These are phyloP conservation scores for Pythium insidiosum DNA, from an alignment of 352 stramenopile species.

Conservation along the genomic window DNA sequence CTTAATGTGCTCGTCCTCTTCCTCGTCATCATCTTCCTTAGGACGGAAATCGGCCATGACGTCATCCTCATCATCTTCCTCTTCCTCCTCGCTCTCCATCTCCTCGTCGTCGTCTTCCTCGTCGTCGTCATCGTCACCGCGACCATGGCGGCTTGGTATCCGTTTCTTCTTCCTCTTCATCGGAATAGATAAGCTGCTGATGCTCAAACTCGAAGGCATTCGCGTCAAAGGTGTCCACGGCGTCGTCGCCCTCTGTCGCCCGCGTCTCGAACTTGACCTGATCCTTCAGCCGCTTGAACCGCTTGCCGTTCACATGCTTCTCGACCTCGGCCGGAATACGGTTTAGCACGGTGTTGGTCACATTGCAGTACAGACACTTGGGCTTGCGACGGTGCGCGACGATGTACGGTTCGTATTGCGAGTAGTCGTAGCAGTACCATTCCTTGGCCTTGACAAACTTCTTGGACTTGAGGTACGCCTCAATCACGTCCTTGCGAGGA, in stretches of 20 bases:
- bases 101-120: too few relatives aligned
- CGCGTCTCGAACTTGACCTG: constrained; percentile 46
- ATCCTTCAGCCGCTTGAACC: constrained; percentile 74
- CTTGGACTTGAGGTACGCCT: constrained; percentile 64
- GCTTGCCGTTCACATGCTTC: constrained; percentile 85
- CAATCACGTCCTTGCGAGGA: constrained; percentile 44
- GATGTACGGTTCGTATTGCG: constrained; percentile 88
- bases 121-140: too few relatives aligned
- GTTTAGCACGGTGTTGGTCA: constrained; percentile 83
- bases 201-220: constrained; percentile 82
- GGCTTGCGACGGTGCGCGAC: constrained; percentile 73
- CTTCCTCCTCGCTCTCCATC: too few relatives aligned
- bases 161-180: constrained; percentile 48
- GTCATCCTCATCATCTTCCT: constrained; percentile 21
- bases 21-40: constrained; percentile 29
- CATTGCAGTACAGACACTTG: constrained; percentile 85
- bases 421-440: constrained; percentile 88
- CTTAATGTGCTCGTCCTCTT: constrained; percentile 20
- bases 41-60: constrained; percentile 64
- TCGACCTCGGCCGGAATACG: constrained; percentile 84
- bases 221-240: constrained; percentile 60
- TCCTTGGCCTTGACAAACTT: constrained; percentile 76
- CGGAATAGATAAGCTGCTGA: constrained; percentile 58
- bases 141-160: constrained; percentile 1
- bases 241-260: constrained; percentile 22